These are phyloP conservation scores for Neonectria coccinea DNA, from an alignment of 2,329 filamentous ascomycete species.

Conservation along the genomic window DNA sequence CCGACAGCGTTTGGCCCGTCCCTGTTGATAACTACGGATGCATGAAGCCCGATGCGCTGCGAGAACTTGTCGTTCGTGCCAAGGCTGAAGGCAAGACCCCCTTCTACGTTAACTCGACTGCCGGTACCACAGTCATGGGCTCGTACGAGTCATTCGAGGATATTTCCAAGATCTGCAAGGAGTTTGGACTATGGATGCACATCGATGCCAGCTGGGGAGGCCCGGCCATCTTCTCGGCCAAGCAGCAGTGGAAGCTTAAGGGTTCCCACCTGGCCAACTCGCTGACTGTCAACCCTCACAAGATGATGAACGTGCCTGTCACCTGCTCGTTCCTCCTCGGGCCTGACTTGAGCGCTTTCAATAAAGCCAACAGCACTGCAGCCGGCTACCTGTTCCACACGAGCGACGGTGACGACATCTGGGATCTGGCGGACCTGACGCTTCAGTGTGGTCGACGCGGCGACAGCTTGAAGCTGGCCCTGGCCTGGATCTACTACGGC, in stretches of 20 bases:
- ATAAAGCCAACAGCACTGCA: conserved; percentile 84
- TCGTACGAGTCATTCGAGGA: conserved; percentile 84
- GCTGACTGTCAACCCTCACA: conserved; percentile 92
- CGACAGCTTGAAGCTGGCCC: conserved; percentile 87
- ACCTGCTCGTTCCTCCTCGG: conserved; percentile 92
- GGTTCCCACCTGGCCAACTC: conserved; percentile 83
- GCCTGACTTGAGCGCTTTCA: conserved; percentile 80
- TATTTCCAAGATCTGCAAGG: conserved; percentile 77
- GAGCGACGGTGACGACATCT: conserved; percentile 69
- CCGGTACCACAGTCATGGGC: conserved; percentile 92
- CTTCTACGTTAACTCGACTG: conserved; percentile 95
- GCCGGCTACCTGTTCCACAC: conserved; percentile 89
- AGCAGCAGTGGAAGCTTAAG: conserved; percentile 71
- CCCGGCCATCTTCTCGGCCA: conserved; percentile 79
- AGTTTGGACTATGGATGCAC: conserved; percentile 87
- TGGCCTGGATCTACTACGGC: conserved; percentile 93
- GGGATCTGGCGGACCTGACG: conserved; percentile 92
- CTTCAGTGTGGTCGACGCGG: conserved; percentile 91
- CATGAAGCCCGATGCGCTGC: conserved; percentile 77
- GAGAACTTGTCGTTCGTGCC: conserved; percentile 70
- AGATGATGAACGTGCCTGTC: conserved; percentile 93
- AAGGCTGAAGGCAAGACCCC: conserved; percentile 79
- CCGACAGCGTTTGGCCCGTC: conserved; percentile 77
- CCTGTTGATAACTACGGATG: conserved; percentile 78
- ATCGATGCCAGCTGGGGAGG: conserved; percentile 95